Conservation (phyloP, 2,329 filamentous ascomycete genomes). For the Ceratocystis eucalypticola region DNA sequence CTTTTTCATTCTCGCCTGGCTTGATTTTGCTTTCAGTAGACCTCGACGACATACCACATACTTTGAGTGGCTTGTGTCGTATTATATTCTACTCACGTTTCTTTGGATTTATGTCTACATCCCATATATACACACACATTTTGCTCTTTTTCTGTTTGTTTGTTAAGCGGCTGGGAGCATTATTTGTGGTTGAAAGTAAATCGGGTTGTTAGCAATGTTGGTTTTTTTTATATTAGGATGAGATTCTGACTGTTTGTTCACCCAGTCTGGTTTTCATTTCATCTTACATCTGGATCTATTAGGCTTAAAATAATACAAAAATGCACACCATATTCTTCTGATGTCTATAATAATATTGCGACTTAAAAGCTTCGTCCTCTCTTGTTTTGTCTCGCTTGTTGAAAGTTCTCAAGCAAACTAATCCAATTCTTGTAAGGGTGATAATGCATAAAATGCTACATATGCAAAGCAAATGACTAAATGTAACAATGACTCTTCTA, state of each 20-base stretch:
- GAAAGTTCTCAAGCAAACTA: not conserved
- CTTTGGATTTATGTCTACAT: not conserved
- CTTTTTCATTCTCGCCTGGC: not conserved
- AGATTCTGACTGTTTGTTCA: not conserved
- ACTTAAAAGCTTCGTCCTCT: not conserved
- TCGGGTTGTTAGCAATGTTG: not conserved
- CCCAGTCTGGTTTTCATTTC: not conserved
- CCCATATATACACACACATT: not conserved
- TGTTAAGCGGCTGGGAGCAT: not conserved
- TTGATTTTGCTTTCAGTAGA: not conserved
- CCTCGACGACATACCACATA: not conserved
- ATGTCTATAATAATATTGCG: not conserved
- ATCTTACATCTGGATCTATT: not conserved
- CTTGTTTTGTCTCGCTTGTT: not conserved
- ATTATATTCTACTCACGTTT: not conserved
- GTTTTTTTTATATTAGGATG: not conserved
- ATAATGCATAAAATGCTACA: constrained; percentile 4
- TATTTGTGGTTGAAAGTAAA: not conserved
- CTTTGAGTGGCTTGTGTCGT: not conserved
- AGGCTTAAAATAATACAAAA: not conserved
- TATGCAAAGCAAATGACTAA: constrained; percentile 1
- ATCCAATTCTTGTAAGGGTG: not conserved
- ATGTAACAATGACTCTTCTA: not conserved
- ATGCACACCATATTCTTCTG: not conserved
- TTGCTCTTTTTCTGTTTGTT: not conserved